Percentiles rank a stretch among this genome's conserved stretches.
Evolutionary conservation across 2,329 filamentous ascomycete species (phyloP).

Genomic region (Diaporthe aspalathi): DNA sequence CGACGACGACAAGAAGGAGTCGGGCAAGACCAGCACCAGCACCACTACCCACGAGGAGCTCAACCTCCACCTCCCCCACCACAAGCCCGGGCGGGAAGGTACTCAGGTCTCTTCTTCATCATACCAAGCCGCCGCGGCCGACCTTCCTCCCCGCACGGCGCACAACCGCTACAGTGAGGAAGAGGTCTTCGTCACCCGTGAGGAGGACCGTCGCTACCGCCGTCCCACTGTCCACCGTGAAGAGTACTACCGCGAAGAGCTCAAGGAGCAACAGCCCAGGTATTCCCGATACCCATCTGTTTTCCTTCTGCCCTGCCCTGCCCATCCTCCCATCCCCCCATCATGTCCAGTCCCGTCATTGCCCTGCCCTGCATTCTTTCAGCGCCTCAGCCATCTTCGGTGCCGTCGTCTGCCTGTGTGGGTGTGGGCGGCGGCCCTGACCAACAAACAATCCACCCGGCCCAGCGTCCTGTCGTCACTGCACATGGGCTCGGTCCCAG

Average conservation of each 20-base stretch:
- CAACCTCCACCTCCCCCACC: slow-evolving; percentile 79
- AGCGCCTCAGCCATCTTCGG: background rate
- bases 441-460: slow-evolving; percentile 10
- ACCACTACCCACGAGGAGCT: slow-evolving; percentile 83
- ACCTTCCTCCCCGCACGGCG: slow-evolving; percentile 70
- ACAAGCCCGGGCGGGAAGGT: slow-evolving; percentile 98
- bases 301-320: slow-evolving; percentile 17
- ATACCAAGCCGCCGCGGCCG: slow-evolving; percentile 67
- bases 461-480: slow-evolving; percentile 25
- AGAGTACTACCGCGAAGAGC: slow-evolving; percentile 65
- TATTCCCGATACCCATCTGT: slow-evolving; percentile 40
- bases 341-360: too few species aligned
- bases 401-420: background rate
- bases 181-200: slow-evolving; percentile 84
- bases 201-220: slow-evolving; percentile 79
- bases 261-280: slow-evolving; percentile 47
- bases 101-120: slow-evolving; percentile 79
- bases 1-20: slow-evolving; percentile 59
- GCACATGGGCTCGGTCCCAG: slow-evolving; percentile 27
- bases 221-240: slow-evolving; percentile 72
- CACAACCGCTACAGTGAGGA: slow-evolving; percentile 76
- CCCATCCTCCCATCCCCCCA: too few species aligned
- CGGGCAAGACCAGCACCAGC: slow-evolving; percentile 63
- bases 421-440: background rate
- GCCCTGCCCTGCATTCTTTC: background rate